These are phyloP conservation scores for Wickerhamomyces canadensis DNA, from an alignment of 805 yeast species.

Conservation along the genomic window DNA sequence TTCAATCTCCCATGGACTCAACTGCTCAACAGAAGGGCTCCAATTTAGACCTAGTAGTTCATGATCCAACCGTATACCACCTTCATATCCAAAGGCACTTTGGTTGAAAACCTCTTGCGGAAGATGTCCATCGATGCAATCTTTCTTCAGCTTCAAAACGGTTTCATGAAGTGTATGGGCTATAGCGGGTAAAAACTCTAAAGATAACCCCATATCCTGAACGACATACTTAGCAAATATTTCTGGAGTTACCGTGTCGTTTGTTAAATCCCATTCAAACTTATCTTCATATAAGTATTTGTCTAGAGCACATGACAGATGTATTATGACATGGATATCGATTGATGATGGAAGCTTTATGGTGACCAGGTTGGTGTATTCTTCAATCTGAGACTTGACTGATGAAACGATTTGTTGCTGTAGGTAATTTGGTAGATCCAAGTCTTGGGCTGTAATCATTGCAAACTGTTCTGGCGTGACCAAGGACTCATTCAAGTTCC, in stretches of 20 bases:
- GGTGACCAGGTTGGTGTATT: slow-evolving; percentile 56
- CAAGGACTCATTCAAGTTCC: slow-evolving; percentile 82
- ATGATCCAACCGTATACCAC: slow-evolving; percentile 67
- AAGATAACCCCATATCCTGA: slow-evolving; percentile 72
- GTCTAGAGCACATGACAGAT: slow-evolving; percentile 76
- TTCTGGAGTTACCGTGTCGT: slow-evolving; percentile 54
- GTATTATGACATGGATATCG: slow-evolving; percentile 70
- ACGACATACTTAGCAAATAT: slow-evolving; percentile 78
- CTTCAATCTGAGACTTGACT: slow-evolving; percentile 77
- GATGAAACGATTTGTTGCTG: slow-evolving; percentile 62
- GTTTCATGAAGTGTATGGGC: slow-evolving; percentile 83
- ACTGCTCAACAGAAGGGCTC: slow-evolving; percentile 82
- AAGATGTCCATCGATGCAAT: slow-evolving; percentile 65
- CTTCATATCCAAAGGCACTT: slow-evolving; percentile 55
- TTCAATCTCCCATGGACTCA: slow-evolving; percentile 91
- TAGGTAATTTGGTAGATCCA: slow-evolving; percentile 67
- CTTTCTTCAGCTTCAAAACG: slow-evolving; percentile 69
- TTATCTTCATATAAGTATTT: slow-evolving; percentile 84
- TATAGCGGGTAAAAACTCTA: slow-evolving; percentile 87
- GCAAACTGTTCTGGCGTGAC: slow-evolving; percentile 90
- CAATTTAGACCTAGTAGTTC: slow-evolving; percentile 77
- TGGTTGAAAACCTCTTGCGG: slow-evolving; percentile 48
- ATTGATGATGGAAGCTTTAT: slow-evolving; percentile 63
- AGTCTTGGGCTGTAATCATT: slow-evolving; percentile 68
- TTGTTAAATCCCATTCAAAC: slow-evolving; percentile 85